Conservation (phyloP, 2,329 filamentous ascomycete genomes). For the Rhynchosporium agropyri region DNA sequence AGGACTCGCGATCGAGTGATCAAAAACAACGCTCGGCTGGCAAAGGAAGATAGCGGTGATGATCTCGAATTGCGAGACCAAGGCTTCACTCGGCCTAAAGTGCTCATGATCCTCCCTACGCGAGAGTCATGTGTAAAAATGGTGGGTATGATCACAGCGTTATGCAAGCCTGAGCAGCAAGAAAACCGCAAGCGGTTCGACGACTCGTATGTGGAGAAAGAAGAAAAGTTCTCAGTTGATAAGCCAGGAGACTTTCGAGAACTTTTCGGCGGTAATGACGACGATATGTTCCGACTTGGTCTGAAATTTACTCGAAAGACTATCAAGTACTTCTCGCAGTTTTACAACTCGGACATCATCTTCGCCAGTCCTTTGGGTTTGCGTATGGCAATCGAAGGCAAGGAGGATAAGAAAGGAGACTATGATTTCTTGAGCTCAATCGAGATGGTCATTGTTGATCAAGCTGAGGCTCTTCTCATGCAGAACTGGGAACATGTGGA, state of each 20-base stretch:
- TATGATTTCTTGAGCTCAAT: slow-evolving; percentile 93
- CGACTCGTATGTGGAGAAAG: slow-evolving; percentile 74
- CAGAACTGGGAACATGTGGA: slow-evolving; percentile 98
- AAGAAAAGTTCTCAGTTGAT: slow-evolving; percentile 69
- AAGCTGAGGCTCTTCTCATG: slow-evolving; percentile 91
- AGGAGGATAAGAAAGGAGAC: slow-evolving; percentile 68
- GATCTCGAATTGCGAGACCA: slow-evolving; percentile 84
- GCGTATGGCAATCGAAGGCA: slow-evolving; percentile 84
- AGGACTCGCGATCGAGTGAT: slow-evolving; percentile 86
- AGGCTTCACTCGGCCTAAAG: slow-evolving; percentile 92
- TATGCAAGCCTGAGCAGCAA: slow-evolving; percentile 85
- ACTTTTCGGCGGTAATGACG: slow-evolving; percentile 91
- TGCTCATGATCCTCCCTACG: slow-evolving; percentile 87
- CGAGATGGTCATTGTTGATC: slow-evolving; percentile 86
- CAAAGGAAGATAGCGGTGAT: slow-evolving; percentile 63
- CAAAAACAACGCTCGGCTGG: slow-evolving; percentile 84
- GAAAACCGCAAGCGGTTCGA: slow-evolving; percentile 94
- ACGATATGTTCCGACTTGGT: slow-evolving; percentile 96
- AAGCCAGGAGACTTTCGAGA: slow-evolving; percentile 87
- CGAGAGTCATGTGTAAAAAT: slow-evolving; percentile 81
- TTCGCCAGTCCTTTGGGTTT: slow-evolving; percentile 88
- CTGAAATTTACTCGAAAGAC: slow-evolving; percentile 97
- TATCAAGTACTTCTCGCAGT: slow-evolving; percentile 90
- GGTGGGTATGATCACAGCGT: slow-evolving; percentile 72
- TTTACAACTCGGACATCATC: slow-evolving; percentile 96